Evolutionary conservation across 495 filamentous ascomycete genomes (phyloP), one percentile per base, ranked within the genome.

Genomic region (Podospora fimiseda): DNA sequence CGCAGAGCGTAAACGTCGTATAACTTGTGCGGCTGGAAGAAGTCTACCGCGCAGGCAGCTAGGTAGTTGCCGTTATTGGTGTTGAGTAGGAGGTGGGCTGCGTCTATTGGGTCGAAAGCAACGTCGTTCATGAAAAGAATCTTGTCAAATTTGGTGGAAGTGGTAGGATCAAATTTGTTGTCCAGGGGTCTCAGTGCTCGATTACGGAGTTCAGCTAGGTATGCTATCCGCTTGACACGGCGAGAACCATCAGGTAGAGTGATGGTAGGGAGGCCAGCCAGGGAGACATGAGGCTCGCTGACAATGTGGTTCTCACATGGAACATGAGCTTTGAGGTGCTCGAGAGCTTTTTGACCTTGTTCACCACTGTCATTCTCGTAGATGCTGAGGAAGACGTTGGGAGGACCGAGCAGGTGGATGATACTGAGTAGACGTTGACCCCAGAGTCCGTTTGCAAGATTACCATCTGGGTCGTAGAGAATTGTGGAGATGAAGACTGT

Each of bases 1-100:
- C 88, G 76, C 16, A 84, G 85, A 9, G 88, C 88, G 71, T 85
- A 90, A 2, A 86, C 84, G 67, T 93, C 88, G 61, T 93, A 93
- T 65, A 85, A 88, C 58, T 88, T 87, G 67, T 89, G 81, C 0
- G 84, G 79, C 44, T 83, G 83, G 61, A 83, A 80, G 55, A 87
- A 92, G 63, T 93, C 88, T 5, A 88, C 70, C 2, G 84, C 87
- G 59, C 88, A 93, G 2, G 85, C 87, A n/a, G 87, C 84, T n/a
- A 82, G 79, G 60, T 89, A 91, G 43, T 77, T 64, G 1, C 84
- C 63, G 7, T 64, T 45, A 56, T 91, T 86, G 1, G 88, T 92
- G 3, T 83, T 86, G 64, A 90, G 87, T 13, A 93, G 75, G 4
- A 93, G 72, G 40, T 90, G 83, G 13, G 79, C 71, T 1, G 82